Percentiles rank a stretch among this genome's conserved stretches.
These are phyloP conservation scores for Cucurbita moschata DNA, from an alignment of 306 rosid species.

Conservation along the genomic window DNA sequence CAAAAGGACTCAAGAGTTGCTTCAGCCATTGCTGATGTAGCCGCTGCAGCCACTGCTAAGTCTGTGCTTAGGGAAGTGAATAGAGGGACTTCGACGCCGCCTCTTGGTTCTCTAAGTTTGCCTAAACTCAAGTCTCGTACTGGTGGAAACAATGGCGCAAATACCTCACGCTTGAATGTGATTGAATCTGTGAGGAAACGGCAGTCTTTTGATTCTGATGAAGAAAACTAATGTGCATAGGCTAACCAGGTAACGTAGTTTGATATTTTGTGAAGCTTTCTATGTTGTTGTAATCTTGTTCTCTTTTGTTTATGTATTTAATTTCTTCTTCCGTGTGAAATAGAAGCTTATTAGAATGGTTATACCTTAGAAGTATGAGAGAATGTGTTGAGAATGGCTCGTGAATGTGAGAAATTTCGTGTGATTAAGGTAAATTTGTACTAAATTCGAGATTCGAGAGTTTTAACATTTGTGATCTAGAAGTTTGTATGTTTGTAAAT, in stretches of 20 bases:
- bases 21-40: slow-evolving; percentile 72
- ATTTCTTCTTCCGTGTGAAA: neutral
- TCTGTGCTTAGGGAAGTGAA: slow-evolving; percentile 73
- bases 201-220: slow-evolving; percentile 62
- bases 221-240: slow-evolving; percentile 23
- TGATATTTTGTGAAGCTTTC: neutral
- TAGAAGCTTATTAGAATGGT: neutral
- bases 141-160: slow-evolving; percentile 11
- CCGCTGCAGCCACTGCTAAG: slow-evolving; percentile 68
- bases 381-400: neutral
- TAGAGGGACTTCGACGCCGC: slow-evolving; percentile 50
- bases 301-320: neutral
- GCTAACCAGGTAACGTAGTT: neutral
- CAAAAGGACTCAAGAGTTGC: slow-evolving; percentile 37
- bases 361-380: neutral
- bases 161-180: slow-evolving; percentile 19
- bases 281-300: neutral
- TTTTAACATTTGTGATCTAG: no score
- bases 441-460: no score
- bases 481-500: no score
- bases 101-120: slow-evolving; percentile 33
- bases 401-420: no score
- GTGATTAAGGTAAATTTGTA: no score
- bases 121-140: slow-evolving; percentile 54
- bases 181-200: slow-evolving; percentile 52